Evolutionary conservation across 2,329 filamentous ascomycete genomes (phyloP), one percentile per base, ranked within the genome.

Genomic region (Phymatotrichopsis omnivora): DNA sequence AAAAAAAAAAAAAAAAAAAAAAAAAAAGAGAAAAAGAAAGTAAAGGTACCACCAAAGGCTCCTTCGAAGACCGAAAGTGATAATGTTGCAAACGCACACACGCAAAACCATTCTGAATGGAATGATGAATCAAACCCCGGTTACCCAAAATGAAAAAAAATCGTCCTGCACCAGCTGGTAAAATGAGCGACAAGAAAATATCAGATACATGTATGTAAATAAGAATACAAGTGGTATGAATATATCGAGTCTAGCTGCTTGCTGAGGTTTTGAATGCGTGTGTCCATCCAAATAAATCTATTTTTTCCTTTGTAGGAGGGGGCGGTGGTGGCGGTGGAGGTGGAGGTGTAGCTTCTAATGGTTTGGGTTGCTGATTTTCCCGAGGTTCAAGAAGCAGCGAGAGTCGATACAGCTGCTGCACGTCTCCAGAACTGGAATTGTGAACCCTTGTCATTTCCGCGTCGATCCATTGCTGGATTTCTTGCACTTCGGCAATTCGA

Each of bases 401-500:
- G 60, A 89, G 85, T 54, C 86, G 78, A 63, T 93, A 93, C 62
- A 80, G 78, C 52, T 70, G 73, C 53, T 78, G 75, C 11, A 78
- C 72, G 56, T 75, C 77, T 49, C 73, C 57, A 42, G 47, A 58
- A 47, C 46, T 58, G 43, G 47, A 61, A 48, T 76, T 73, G 10
- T 82, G 82, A 34, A 95, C 84, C 22, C 81, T 77, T 35, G 76
- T 68, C 39, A 95, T 78, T 63, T 95, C 83, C 17, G 76, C 73
- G 52, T 87, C 76, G 62, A 98, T 77, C 89, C 89, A 98, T 19
- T 89, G 80, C 62, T 96, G 89, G 62, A 98, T 73, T 58, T 96
- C 89, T 0, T 83, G 77, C 3, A 96, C 70, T 60, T 91, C 82
- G 2, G 74, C 74, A 14, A 98, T 73, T 5, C 81, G 76, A 63